Evolutionary conservation across 2,329 filamentous ascomycete species (phyloP).

Genomic region (Fusarium udum): DNA sequence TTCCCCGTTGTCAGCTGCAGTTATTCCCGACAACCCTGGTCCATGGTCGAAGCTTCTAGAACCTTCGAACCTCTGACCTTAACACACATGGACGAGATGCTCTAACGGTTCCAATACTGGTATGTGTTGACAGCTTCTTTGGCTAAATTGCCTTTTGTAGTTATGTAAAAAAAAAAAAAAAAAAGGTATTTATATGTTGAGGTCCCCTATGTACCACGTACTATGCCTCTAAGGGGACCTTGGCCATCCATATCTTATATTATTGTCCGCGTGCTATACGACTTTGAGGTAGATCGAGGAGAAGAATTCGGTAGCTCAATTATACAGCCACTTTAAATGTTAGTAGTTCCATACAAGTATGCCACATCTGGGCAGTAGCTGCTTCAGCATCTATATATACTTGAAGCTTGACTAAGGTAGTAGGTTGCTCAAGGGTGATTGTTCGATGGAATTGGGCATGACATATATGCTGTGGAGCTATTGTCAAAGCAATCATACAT

Average conservation of each 20-base stretch:
- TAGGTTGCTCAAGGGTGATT: neutral
- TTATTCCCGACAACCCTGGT: constrained; percentile 24
- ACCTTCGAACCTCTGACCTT: constrained; percentile 29
- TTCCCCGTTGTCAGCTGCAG: constrained; percentile 17
- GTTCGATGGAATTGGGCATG: neutral
- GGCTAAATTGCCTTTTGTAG: neutral
- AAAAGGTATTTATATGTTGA: neutral
- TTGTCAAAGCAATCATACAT: neutral
- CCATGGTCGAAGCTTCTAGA: constrained; percentile 42
- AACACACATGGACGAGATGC: neutral
- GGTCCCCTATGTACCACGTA: neutral
- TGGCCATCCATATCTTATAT: neutral
- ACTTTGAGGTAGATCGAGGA: neutral
- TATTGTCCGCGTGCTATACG: neutral
- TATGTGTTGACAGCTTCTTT: neutral
- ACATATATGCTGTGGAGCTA: neutral
- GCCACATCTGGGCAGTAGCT: neutral
- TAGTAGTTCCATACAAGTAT: neutral
- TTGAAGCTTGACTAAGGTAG: neutral
- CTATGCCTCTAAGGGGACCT: neutral
- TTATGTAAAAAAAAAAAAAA: neutral
- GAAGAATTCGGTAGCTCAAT: neutral
- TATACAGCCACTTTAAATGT: neutral
- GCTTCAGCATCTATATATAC: neutral
- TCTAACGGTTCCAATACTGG: neutral